These are phyloP conservation scores for Ophiostoma perfectum DNA, from an alignment of 2,329 filamentous ascomycete species.

Conservation along the genomic window DNA sequence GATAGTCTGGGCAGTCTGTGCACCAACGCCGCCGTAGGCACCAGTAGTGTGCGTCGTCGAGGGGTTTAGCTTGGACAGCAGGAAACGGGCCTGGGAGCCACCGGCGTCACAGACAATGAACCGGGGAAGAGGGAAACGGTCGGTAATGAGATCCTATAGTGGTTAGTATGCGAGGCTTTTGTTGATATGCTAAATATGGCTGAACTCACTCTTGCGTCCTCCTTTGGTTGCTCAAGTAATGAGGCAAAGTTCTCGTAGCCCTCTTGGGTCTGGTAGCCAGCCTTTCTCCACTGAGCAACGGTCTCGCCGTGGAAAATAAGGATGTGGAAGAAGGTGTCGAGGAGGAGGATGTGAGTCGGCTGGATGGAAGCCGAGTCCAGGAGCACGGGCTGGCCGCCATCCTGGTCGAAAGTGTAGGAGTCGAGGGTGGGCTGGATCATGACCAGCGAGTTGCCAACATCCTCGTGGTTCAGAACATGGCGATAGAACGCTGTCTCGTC, in stretches of 20 bases:
- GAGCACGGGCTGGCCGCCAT: slow-evolving; percentile 86
- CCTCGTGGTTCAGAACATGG: slow-evolving; percentile 94
- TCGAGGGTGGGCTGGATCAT: slow-evolving; percentile 99
- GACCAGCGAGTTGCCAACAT: slow-evolving; percentile 90
- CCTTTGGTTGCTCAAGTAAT: slow-evolving; percentile 86
- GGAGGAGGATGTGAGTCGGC: slow-evolving; percentile 82
- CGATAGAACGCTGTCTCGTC: slow-evolving; percentile 99
- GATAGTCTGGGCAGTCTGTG: slow-evolving; percentile 89
- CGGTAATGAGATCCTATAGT: slow-evolving; percentile 81
- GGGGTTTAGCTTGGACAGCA: slow-evolving; percentile 90
- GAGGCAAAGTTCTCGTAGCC: slow-evolving; percentile 94
- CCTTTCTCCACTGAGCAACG: slow-evolving; percentile 95
- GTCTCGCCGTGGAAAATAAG: slow-evolving; percentile 99
- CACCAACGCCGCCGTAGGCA: slow-evolving; percentile 80
- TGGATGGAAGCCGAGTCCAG: slow-evolving; percentile 96
- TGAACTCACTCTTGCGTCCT: slow-evolving; percentile 67
- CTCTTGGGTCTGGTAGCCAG: slow-evolving; percentile 95
- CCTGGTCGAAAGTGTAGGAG: slow-evolving; percentile 94
- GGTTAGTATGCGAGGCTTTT: slow-evolving; percentile 25
- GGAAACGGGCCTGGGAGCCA: slow-evolving; percentile 93
- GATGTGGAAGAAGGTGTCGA: slow-evolving; percentile 99
- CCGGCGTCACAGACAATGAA: slow-evolving; percentile 99
- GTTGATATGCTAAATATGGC: background rate
- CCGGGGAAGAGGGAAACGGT: slow-evolving; percentile 93
- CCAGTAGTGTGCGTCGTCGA: slow-evolving; percentile 94